phyloP scores from a whole-genome alignment of 768 basidiomycete species.

The Leccinum longicurvipes region DNA sequence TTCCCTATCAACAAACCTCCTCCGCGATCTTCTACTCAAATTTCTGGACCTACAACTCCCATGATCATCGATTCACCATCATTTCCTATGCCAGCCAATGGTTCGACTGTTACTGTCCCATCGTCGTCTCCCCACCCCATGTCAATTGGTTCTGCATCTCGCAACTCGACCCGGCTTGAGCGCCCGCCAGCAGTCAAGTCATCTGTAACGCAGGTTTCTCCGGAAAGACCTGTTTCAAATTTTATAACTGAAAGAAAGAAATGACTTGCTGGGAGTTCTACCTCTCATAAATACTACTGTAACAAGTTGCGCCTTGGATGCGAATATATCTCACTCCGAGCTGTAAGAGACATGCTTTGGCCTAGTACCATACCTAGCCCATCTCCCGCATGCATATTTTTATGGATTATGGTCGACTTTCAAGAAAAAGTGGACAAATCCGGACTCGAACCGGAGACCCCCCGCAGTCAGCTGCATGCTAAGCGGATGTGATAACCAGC shows the following conservation, averaged over 20 bases:
- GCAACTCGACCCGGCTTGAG: constrained; percentile 9
- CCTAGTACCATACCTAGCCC: background rate
- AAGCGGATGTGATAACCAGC: constrained; percentile 42
- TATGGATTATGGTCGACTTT: no score
- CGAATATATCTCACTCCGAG: background rate
- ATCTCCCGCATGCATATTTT: background rate
- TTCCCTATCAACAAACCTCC: constrained; percentile 19
- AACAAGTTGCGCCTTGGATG: background rate
- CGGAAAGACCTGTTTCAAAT: constrained; percentile 25
- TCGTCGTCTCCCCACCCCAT: constrained; percentile 6
- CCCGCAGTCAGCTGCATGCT: constrained; percentile 35
- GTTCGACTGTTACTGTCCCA: background rate
- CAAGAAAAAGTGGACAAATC: constrained; percentile 40
- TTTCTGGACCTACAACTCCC: constrained; percentile 5
- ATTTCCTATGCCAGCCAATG: constrained; percentile 9
- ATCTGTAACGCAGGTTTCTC: constrained; percentile 9
- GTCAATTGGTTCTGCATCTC: constrained; percentile 18
- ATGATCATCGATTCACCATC: constrained; percentile 19
- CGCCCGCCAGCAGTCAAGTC: constrained; percentile 24
- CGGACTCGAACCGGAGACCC: constrained; percentile 40
- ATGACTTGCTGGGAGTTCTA: background rate
- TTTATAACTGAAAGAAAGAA: constrained; percentile 34
- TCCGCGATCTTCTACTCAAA: background rate
- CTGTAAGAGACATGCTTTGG: background rate
- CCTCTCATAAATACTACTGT: background rate